phyloP scores from a whole-genome alignment of 345 rosid genomes.

The Hirschfeldia incana region DNA sequence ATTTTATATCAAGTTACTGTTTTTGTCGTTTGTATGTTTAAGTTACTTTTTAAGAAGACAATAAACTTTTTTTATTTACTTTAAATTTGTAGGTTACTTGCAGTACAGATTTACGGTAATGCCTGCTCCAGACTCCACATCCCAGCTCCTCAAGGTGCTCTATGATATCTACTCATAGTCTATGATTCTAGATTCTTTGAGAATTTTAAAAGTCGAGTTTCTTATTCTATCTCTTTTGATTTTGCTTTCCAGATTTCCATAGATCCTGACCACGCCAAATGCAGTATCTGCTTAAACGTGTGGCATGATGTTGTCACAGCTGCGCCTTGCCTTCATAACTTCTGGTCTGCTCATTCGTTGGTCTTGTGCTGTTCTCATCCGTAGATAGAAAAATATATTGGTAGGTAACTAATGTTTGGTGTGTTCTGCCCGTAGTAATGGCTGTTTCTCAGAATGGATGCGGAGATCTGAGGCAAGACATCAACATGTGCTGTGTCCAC shows the following conservation, averaged over 20 bases:
- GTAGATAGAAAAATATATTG: constrained; percentile 3
- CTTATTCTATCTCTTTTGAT: constrained; percentile 3
- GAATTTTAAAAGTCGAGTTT: neutral
- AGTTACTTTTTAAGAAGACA: neutral
- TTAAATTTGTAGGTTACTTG: constrained; percentile 52
- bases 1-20: constrained; percentile 7
- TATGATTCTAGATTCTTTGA: neutral
- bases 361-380: neutral
- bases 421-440: constrained; percentile 64
- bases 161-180: neutral
- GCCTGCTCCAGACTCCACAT: constrained; percentile 48
- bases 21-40: neutral
- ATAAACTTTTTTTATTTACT: neutral
- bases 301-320: constrained; percentile 95
- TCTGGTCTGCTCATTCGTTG: constrained; percentile 56
- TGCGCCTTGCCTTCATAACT: constrained; percentile 96
- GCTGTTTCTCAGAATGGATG: constrained; percentile 97
- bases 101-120: constrained; percentile 69
- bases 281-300: constrained; percentile 87
- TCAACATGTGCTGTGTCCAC: constrained; percentile 76
- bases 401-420: constrained; percentile 27
- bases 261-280: constrained; percentile 77
- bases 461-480: constrained; percentile 71
- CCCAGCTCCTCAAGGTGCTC: constrained; percentile 57
- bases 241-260: constrained; percentile 56